phyloP scores from a whole-genome alignment of 352 stramenopile genomes.

The Pythium myriotylum region DNA sequence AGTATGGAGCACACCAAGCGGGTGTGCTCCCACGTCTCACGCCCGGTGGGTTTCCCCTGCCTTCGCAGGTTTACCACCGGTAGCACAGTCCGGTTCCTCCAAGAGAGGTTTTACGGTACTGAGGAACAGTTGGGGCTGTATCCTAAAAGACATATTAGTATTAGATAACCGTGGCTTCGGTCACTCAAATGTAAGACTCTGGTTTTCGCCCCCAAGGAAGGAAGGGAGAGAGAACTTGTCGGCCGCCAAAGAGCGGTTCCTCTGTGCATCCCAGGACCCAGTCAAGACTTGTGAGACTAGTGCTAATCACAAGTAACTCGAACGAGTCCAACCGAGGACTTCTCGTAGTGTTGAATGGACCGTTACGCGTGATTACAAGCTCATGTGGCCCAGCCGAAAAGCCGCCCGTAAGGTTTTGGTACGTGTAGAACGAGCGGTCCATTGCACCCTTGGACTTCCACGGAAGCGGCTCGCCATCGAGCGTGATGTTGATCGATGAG shows the following conservation, averaged over 20 bases:
- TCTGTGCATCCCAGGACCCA: too few species aligned
- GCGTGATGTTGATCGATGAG: background rate
- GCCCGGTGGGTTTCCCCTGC: slow-evolving; percentile 14
- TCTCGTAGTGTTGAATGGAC: background rate
- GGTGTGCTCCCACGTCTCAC: slow-evolving; percentile 1
- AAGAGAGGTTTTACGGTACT: background rate
- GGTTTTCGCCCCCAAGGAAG: too few species aligned
- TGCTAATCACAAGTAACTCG: too few species aligned
- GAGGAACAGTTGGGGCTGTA: background rate
- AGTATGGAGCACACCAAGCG: too few species aligned
- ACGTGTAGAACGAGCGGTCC: slow-evolving; percentile 1
- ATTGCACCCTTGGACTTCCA: background rate
- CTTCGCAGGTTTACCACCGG: slow-evolving; percentile 7
- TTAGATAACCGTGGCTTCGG: background rate
- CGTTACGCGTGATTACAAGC: background rate
- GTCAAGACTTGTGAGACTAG: too few species aligned
- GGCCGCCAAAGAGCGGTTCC: too few species aligned
- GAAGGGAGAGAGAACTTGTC: too few species aligned
- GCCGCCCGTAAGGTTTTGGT: background rate
- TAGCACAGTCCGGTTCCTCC: slow-evolving; percentile 1
- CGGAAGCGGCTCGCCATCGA: background rate
- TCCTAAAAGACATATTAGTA: background rate
- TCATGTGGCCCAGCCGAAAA: background rate
- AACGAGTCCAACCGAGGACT: background rate
- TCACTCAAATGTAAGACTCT: too few species aligned